Base-by-base conservation (phyloP, 2,329 filamentous ascomycete genomes). In the Aotearoamyces nothofagi region DNA sequence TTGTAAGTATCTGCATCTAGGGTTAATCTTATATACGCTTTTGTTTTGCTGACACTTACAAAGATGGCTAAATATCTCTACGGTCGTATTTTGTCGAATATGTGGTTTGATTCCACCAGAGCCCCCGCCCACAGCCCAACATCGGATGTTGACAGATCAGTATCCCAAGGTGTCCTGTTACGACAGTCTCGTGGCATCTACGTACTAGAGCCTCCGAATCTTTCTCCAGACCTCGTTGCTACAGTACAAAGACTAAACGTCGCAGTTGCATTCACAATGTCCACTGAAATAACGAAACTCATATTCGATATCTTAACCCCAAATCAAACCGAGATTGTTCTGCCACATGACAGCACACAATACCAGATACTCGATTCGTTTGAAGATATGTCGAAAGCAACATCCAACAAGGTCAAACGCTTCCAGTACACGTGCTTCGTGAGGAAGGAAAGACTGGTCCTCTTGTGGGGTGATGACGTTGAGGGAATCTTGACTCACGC, bases 261-360 rank as follows among this genome's bases (percentile, higher is more conserved):
- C 12, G 47, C 51, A 10, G 57, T 62, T 17, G 59, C 58, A 9
- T 51, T 63, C 33, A 64, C 61, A 7, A 61, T 66, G 56, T 55
- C 53, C 7, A 57, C 58, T 2, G 52, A 61, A 25, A 58, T 60
- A 31, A 58, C 58, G 15, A 50, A 55, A 12, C 55, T 55, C 10
- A 56, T 64, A 19, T 50, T 62, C 34, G 44, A 50, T n/a, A 49
- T 49, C 0, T 35, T 64, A 14, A 34, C 51, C 5, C 47, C 51
- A 5, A 46, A 47, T 17, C 57, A 62, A 31, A 54, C 47, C 1
- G 58, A 61, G 35, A 43, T 64, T 15, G 44, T 49, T 23, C 48
- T 59, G 32, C 44, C 42, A 14, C 50, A 48, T 20, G 49, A 51
- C 28, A 57, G 59, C 4, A 59, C 54, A 23, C 52, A 56, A 29